Evolutionary conservation across 768 basidiomycete genomes (phyloP).

Genomic region (Grammothele lineata): DNA sequence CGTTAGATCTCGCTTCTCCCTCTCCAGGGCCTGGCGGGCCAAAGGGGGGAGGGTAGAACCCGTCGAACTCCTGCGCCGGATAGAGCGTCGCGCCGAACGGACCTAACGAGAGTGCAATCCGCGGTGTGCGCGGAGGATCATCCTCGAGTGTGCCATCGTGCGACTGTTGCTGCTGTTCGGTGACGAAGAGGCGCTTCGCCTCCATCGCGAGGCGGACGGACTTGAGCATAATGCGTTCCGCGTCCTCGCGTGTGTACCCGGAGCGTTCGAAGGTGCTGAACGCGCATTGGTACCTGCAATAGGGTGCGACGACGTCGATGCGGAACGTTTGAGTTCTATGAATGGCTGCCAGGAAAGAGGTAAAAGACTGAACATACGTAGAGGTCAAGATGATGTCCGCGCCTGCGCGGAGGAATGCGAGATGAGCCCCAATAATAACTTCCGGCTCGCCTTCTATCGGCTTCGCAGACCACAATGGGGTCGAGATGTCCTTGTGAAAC

Average conservation of each 20-base stretch:
- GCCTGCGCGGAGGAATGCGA: constrained; percentile 60
- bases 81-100: constrained; percentile 66
- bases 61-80: constrained; percentile 70
- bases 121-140: background rate
- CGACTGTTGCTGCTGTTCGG: constrained; percentile 9
- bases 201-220: constrained; percentile 48
- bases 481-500: constrained; percentile 43
- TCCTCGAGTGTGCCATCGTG: background rate
- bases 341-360: too few relatives aligned
- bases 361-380: constrained; percentile 42
- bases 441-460: constrained; percentile 50
- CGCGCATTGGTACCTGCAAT: constrained; percentile 62
- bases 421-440: constrained; percentile 53
- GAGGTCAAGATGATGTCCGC: constrained; percentile 62
- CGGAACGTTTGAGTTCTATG: too few relatives aligned
- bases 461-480: constrained; percentile 70
- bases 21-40: constrained; percentile 42
- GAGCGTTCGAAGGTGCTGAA: constrained; percentile 47
- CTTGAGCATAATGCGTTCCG: constrained; percentile 45
- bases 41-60: constrained; percentile 72
- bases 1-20: constrained; percentile 25
- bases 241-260: constrained; percentile 42
- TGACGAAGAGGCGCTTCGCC: constrained; percentile 37
- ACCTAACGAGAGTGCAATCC: constrained; percentile 66
- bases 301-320: background rate